Conservation (phyloP, 768 basidiomycete genomes). For the Galerina sulciceps region DNA sequence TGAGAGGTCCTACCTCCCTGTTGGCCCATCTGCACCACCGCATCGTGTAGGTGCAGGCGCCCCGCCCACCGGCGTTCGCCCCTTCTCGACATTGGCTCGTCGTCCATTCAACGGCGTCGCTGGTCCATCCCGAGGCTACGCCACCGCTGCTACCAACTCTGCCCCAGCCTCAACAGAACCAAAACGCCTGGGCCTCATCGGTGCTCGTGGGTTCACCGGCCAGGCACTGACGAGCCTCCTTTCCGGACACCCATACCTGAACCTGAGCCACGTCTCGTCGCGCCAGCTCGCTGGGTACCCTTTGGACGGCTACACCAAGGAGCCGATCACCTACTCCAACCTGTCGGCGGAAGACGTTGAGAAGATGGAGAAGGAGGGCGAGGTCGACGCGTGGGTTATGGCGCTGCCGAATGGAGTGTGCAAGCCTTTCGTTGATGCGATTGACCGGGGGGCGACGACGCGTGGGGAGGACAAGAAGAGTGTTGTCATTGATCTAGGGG, state of each 20-base stretch:
- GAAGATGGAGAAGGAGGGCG: conserved; percentile 84
- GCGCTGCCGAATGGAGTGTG: conserved; percentile 97
- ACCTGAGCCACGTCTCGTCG: conserved; percentile 95
- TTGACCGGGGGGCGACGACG: conserved; percentile 74
- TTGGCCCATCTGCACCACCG: conserved; percentile 72
- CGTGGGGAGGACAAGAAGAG: conserved; percentile 59
- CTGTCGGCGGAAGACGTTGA: conserved; percentile 80
- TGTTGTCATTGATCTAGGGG: conserved; percentile 90
- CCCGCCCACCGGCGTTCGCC: conserved; percentile 45
- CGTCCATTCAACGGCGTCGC: conserved; percentile 39
- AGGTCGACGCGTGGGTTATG: conserved; percentile 99
- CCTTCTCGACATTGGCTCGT: conserved; percentile 64
- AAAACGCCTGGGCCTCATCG: conserved; percentile 94
- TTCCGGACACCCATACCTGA: conserved; percentile 84
- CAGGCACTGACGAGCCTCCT: conserved; percentile 89
- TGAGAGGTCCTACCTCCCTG: conserved; percentile 88
- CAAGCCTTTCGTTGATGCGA: conserved; percentile 95
- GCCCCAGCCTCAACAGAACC: conserved; percentile 55
- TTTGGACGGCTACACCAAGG: conserved; percentile 82
- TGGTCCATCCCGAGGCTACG: conserved; percentile 74
- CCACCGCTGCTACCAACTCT: conserved; percentile 53
- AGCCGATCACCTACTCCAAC: conserved; percentile 75
- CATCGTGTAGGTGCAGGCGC: conserved; percentile 40
- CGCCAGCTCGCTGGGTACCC: conserved; percentile 87
- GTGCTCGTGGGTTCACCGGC: conserved; percentile 95